These are phyloP conservation scores for Penicillium sp. DNA, from an alignment of 2,329 filamentous ascomycete genomes.

Conservation along the genomic window DNA sequence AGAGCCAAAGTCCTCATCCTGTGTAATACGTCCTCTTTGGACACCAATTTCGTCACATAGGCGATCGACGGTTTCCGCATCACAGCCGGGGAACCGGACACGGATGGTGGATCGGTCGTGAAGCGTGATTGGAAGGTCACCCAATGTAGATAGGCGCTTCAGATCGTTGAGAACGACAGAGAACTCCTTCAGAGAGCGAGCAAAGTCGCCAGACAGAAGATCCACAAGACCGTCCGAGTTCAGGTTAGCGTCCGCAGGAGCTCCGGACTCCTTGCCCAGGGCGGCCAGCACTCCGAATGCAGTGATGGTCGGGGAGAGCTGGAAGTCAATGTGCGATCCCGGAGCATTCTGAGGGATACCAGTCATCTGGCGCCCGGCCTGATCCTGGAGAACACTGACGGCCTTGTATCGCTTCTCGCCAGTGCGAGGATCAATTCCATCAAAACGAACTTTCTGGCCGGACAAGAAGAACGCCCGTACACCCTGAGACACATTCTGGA, in stretches of 20 bases:
- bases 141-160: slow-evolving; percentile 73
- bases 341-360: slow-evolving; percentile 58
- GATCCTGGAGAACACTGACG: slow-evolving; percentile 74
- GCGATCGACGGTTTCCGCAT: slow-evolving; percentile 77
- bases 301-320: slow-evolving; percentile 85
- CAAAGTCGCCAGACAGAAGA: slow-evolving; percentile 84
- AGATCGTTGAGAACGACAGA: slow-evolving; percentile 80
- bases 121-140: slow-evolving; percentile 80
- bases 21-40: slow-evolving; percentile 73
- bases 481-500: slow-evolving; percentile 93
- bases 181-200: slow-evolving; percentile 81
- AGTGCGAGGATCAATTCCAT: slow-evolving; percentile 69
- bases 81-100: slow-evolving; percentile 89
- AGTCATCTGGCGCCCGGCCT: slow-evolving; percentile 70
- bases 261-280: slow-evolving; percentile 34
- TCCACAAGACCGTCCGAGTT: slow-evolving; percentile 85
- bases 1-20: slow-evolving; percentile 76
- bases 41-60: slow-evolving; percentile 89
- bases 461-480: slow-evolving; percentile 91
- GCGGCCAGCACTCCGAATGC: slow-evolving; percentile 72
- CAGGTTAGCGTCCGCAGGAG: slow-evolving; percentile 59
- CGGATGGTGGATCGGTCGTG: slow-evolving; percentile 70
- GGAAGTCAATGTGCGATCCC: slow-evolving; percentile 87
- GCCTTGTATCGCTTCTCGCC: slow-evolving; percentile 80
- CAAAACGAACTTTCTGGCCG: slow-evolving; percentile 84